Conservation (phyloP, 1,284 basidiomycete species). For the Pulveroboletus sp. region DNA sequence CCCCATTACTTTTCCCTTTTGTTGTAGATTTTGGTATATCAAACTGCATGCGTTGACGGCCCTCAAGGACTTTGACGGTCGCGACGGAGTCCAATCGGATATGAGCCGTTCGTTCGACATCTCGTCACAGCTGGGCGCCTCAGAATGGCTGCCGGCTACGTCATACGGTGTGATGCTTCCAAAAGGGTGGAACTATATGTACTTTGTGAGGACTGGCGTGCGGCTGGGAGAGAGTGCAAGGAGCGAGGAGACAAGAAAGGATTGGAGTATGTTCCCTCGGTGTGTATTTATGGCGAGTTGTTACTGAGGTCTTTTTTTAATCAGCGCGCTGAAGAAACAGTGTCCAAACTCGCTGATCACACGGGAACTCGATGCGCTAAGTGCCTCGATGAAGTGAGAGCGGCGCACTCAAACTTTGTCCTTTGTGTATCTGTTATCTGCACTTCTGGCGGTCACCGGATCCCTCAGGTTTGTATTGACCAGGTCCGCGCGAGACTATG, state of each 20-base stretch:
- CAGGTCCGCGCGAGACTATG: background rate
- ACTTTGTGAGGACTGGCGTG: conserved; percentile 83
- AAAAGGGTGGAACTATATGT: conserved; percentile 83
- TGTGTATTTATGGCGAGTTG: background rate
- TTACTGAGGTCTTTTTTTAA: conserved; percentile 28
- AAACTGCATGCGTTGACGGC: conserved; percentile 81
- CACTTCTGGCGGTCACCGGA: background rate
- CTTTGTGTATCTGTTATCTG: background rate
- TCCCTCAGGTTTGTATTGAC: background rate
- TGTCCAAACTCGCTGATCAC: conserved; percentile 77
- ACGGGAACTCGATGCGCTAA: conserved; percentile 73
- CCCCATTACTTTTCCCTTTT: background rate
- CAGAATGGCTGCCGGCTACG: conserved; percentile 73
- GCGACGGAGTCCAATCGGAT: conserved; percentile 92
- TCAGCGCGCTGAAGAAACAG: conserved; percentile 62
- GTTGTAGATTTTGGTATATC: conserved; percentile 86
- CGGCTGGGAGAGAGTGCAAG: conserved; percentile 85
- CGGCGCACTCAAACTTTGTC: background rate
- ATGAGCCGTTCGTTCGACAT: conserved; percentile 87
- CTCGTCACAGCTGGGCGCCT: conserved; percentile 67
- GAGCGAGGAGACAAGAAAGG: conserved; percentile 79
- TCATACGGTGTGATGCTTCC: conserved; percentile 80
- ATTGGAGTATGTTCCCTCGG: conserved; percentile 59
- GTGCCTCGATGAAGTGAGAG: conserved; percentile 58
- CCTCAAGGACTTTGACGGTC: conserved; percentile 80